These are phyloP conservation scores for Fusarium globosum DNA, from an alignment of 2,329 filamentous ascomycete genomes.

Conservation along the genomic window DNA sequence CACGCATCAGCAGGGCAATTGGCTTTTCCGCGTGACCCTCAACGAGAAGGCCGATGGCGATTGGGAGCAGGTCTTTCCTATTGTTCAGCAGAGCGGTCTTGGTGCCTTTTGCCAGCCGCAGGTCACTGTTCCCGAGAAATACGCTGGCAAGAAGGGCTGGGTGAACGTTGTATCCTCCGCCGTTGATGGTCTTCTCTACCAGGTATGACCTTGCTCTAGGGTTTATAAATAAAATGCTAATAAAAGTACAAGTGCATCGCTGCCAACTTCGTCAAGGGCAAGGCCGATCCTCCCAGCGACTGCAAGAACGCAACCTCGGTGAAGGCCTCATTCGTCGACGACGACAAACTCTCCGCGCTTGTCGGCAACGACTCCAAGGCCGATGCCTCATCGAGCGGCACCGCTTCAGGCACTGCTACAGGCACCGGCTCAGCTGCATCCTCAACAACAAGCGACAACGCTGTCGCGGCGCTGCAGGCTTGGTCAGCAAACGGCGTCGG, in stretches of 20 bases:
- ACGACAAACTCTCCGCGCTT: conserved; percentile 50
- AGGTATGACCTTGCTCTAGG: conserved; percentile 54
- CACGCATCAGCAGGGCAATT: conserved; percentile 64
- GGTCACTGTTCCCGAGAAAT: conserved; percentile 61
- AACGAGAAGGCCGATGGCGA: conserved; percentile 59
- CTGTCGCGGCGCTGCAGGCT: conserved; percentile 42
- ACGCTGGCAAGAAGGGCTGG: conserved; percentile 65
- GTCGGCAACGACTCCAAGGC: conserved; percentile 36
- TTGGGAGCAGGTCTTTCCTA: conserved; percentile 67
- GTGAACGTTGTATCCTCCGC: conserved; percentile 63
- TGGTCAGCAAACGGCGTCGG: conserved; percentile 39
- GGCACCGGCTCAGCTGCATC: conserved; percentile 36
- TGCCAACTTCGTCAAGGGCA: conserved; percentile 65
- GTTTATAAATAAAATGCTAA: neutral
- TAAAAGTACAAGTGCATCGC: conserved; percentile 58
- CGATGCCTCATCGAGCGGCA: conserved; percentile 6
- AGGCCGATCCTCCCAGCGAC: conserved; percentile 45
- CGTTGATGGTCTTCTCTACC: conserved; percentile 66
- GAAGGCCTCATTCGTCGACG: conserved; percentile 47
- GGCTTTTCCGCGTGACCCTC: conserved; percentile 68
- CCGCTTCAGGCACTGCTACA: conserved; percentile 34
- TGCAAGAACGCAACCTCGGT: conserved; percentile 53
- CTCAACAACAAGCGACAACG: conserved; percentile 34
- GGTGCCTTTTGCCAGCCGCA: conserved; percentile 65
- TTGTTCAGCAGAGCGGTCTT: conserved; percentile 64